Conservation (phyloP, 1,284 basidiomycete genomes). For the Naganishia liquefaciens region DNA sequence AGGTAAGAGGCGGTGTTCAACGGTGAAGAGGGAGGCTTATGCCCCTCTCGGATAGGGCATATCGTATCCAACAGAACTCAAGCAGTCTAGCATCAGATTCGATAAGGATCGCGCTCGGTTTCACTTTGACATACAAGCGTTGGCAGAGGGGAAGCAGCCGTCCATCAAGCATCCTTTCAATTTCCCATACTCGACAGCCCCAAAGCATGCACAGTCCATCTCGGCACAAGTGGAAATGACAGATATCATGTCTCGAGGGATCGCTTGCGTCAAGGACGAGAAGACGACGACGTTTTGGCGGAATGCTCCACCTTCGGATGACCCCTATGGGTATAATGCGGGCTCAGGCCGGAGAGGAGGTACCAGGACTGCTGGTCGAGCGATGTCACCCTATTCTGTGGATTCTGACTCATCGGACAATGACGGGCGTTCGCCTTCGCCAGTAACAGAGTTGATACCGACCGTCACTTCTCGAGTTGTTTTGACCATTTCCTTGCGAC, state of each 20-base stretch:
- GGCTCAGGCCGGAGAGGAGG: not conserved
- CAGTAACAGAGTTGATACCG: conserved; percentile 12
- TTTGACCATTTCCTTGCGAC: conserved; percentile 32
- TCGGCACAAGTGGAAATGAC: conserved; percentile 25
- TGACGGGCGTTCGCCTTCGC: conserved; percentile 5
- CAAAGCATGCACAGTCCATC: conserved; percentile 23
- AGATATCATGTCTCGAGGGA: conserved; percentile 24
- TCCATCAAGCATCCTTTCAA: conserved; percentile 12
- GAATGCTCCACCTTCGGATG: conserved; percentile 6
- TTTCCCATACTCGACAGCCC: conserved; percentile 20
- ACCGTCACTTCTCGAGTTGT: conserved; percentile 15
- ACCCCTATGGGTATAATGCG: not conserved
- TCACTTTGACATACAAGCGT: conserved; percentile 20
- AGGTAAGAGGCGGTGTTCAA: not conserved
- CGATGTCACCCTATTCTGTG: conserved; percentile 8
- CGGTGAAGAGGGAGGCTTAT: too few relatives aligned
- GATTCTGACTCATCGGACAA: conserved; percentile 14
- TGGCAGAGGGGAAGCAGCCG: conserved; percentile 4
- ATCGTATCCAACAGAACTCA: conserved; percentile 23
- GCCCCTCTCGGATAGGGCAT: conserved; percentile 9
- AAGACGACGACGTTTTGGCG: conserved; percentile 26
- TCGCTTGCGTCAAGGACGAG: conserved; percentile 23
- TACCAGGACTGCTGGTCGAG: not conserved
- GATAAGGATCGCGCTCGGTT: conserved; percentile 24
- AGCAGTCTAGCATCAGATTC: conserved; percentile 19